These are phyloP conservation scores for Umbelopsis ramanniana DNA, from an alignment of 192 early-diverging fungal species.

Conservation along the genomic window DNA sequence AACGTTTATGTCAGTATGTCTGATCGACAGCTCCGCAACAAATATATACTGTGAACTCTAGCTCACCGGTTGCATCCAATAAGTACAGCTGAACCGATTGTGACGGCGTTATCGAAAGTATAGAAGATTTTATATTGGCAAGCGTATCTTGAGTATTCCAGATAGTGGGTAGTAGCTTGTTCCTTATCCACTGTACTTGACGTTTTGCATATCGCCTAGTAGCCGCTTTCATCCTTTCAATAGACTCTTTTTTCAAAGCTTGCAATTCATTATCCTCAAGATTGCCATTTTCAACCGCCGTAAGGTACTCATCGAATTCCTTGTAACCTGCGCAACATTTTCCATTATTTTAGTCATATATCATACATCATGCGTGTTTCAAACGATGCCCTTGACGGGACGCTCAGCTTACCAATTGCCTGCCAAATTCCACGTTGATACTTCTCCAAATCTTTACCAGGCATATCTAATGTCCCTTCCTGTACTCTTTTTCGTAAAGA, in stretches of 20 bases:
- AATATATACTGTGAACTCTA: not conserved
- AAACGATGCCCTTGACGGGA: not conserved
- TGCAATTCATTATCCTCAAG: not conserved
- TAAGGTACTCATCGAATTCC: constrained; percentile 81
- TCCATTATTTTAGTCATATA: not conserved
- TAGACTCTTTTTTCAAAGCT: constrained; percentile 52
- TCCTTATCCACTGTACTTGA: constrained; percentile 83
- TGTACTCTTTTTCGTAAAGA: constrained; percentile 57
- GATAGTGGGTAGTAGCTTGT: constrained; percentile 67
- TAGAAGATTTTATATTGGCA: constrained; percentile 17
- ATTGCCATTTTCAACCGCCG: constrained; percentile 42
- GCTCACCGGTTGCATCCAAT: constrained; percentile 70
- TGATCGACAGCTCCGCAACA: too few relatives aligned
- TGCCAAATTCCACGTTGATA: constrained; percentile 75
- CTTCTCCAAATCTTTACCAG: constrained; percentile 51
- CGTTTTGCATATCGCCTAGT: constrained; percentile 89
- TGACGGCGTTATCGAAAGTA: not conserved
- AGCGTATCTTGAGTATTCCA: constrained; percentile 38
- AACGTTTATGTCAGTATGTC: not conserved
- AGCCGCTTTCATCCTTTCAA: constrained; percentile 83
- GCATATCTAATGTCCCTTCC: constrained; percentile 45
- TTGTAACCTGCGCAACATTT: constrained; percentile 75
- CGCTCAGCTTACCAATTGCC: constrained; percentile 59
- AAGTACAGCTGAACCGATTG: constrained; percentile 55
- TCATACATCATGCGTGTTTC: not conserved